phyloP scores from a whole-genome alignment of 208 protist genomes.

The Crithidia acanthocephali region DNA sequence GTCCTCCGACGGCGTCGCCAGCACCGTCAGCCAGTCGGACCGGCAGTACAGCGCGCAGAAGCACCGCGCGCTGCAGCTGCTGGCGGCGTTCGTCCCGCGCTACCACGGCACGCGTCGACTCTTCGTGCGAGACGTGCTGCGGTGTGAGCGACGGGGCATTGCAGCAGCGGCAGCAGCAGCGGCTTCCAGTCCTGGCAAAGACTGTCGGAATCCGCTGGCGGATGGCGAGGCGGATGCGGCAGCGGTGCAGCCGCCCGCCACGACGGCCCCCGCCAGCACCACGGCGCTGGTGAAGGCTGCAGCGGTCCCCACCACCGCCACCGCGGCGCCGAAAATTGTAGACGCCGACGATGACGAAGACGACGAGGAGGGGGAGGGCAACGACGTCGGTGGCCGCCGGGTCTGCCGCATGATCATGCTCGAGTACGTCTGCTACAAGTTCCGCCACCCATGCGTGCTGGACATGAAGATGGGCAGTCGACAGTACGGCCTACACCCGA shows the following conservation, averaged over 20 bases:
- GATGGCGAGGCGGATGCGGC: background rate
- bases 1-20: slow-evolving; percentile 18
- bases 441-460: slow-evolving; percentile 75
- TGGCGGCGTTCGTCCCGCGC: slow-evolving; percentile 75
- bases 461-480: slow-evolving; percentile 90
- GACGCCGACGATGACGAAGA: slow-evolving; percentile 24
- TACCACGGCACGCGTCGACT: slow-evolving; percentile 65
- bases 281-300: background rate
- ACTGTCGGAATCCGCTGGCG: slow-evolving; percentile 5
- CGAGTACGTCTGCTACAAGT: slow-evolving; percentile 84
- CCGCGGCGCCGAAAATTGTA: slow-evolving; percentile 4
- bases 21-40: slow-evolving; percentile 16
- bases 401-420: slow-evolving; percentile 75
- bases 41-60: slow-evolving; percentile 34
- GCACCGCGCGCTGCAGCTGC: slow-evolving; percentile 47
- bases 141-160: slow-evolving; percentile 14
- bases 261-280: no score
- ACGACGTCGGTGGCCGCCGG: slow-evolving; percentile 14
- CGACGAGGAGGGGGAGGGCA: slow-evolving; percentile 9
- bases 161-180: slow-evolving; percentile 8
- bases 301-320: background rate
- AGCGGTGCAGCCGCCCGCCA: background rate
- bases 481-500: slow-evolving; percentile 83
- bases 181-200: background rate
- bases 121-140: slow-evolving; percentile 27